Evolutionary conservation across 768 basidiomycete genomes (phyloP).

Genomic region (Tephrocybe sp.): DNA sequence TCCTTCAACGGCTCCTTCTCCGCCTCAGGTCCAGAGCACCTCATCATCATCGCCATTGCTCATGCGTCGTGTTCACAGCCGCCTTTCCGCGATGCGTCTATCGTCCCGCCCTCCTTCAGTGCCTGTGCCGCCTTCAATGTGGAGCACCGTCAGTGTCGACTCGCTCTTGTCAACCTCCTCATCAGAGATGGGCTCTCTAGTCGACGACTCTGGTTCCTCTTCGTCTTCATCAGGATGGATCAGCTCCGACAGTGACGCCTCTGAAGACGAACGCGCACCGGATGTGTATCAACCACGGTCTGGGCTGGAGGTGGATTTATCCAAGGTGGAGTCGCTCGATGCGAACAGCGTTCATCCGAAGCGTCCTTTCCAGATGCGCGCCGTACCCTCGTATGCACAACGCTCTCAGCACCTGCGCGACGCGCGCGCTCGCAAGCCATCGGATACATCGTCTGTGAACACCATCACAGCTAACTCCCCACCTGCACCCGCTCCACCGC

Average conservation of each 20-base stretch:
- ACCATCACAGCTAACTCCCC: slow-evolving; percentile 38
- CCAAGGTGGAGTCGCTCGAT: slow-evolving; percentile 17
- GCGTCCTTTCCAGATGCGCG: slow-evolving; percentile 45
- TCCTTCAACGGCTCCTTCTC: too few species aligned
- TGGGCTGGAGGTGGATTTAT: slow-evolving; percentile 23
- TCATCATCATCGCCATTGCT: slow-evolving; percentile 56
- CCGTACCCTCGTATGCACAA: slow-evolving; percentile 43
- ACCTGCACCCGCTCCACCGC: slow-evolving; percentile 16
- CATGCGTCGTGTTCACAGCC: slow-evolving; percentile 36
- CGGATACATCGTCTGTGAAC: slow-evolving; percentile 50
- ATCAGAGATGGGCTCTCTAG: slow-evolving; percentile 61
- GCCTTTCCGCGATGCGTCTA: slow-evolving; percentile 46
- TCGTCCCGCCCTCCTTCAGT: slow-evolving; percentile 19
- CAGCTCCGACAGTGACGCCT: slow-evolving; percentile 50
- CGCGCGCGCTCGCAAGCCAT: slow-evolving; percentile 39
- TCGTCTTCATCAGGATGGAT: slow-evolving; percentile 54
- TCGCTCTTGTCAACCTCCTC: slow-evolving; percentile 38
- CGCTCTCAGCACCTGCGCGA: slow-evolving; percentile 26
- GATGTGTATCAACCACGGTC: slow-evolving; percentile 31
- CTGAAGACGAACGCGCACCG: slow-evolving; percentile 34
- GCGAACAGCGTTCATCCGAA: slow-evolving; percentile 24
- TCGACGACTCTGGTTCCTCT: slow-evolving; percentile 62
- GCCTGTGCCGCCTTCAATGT: slow-evolving; percentile 35
- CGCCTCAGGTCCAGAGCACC: slow-evolving; percentile 25
- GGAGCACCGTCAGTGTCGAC: slow-evolving; percentile 40